Evolutionary conservation across 108 stramenopile genomes (phyloP), one percentile per base, ranked within the genome.

Genomic region (Asterionellopsis glacialis): DNA sequence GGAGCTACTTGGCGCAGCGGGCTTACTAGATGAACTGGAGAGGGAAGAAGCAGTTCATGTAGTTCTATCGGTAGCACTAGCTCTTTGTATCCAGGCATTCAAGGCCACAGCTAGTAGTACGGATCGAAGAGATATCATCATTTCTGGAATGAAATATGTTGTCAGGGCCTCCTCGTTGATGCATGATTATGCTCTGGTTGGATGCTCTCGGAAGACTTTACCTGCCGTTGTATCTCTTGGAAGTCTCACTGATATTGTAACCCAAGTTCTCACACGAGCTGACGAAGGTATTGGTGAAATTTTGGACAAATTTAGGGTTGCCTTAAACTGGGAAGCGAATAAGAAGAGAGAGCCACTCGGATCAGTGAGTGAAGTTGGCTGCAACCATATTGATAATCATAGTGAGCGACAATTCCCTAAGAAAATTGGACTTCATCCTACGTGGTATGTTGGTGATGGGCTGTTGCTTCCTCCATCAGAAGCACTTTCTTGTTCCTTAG

Each of bases 371-470:
- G 33, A 7, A 33, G 33, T 2, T 33, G 7, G 7, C 7, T 2
- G 33, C 5, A 7, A 33, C 33, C 2, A 33, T 33, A 33, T 7
- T 2, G 7, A 33, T 7, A 33, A 33, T 33, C 33, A 33, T 33
- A 5, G 7, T 7, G 33, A 33, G 33, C 33, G 33, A 33, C 5
- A 33, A 33, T 33, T 33, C 33, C 7, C 33, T 33, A 7, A 55
- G 21, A 27, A 68, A 21, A 76, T 82, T 11, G 26, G 45, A 12
- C 58, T 93, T 51, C 84, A 93, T 51, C 62, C 79, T 18, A 51
- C 77, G 0, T 93, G 91, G 91, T 90, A 93, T 44, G 69, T 89
- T 49, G 91, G 88, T 25, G 91, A 93, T 69, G 91, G 91, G 28
- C 84, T 93, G 16, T 63, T 93, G 27, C 65, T 93, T 7, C 79